Base-by-base conservation (phyloP, 208 protist genomes). In the Novymonas esmeraldas region DNA sequence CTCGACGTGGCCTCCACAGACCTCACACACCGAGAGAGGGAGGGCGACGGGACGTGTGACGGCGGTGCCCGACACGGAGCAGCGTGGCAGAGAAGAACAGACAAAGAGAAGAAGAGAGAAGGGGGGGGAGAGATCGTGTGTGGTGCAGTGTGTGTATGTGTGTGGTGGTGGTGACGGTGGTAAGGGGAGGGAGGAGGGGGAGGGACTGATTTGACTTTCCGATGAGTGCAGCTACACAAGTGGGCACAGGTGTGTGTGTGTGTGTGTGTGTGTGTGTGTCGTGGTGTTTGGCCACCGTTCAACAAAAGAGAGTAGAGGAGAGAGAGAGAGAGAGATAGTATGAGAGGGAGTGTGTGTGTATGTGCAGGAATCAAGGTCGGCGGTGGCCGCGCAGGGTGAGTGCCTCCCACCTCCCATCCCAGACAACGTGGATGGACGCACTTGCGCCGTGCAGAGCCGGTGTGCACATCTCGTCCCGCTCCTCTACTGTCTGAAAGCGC, bases 311-410 rank as follows among this genome's bases (percentile, higher is more conserved):
- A 36, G 45, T 16, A 66, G 20, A 14, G 28, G n/a, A 57, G 28
- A 62, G 45, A 45, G 20, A 61, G 24, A 63, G 57, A 42, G 29
- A 45, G 22, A 38, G 14, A 28, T 14, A 39, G 39, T 22, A n/a
- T n/a, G n/a, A n/a, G n/a, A n/a, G n/a, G n/a, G n/a, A n/a, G n/a
- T n/a, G n/a, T n/a, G n/a, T n/a, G n/a, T n/a, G n/a, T n/a, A n/a
- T n/a, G n/a, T n/a, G n/a, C n/a, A n/a, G n/a, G n/a, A n/a, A n/a
- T n/a, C n/a, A n/a, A n/a, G n/a, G n/a, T n/a, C n/a, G n/a, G n/a
- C n/a, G n/a, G n/a, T n/a, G n/a, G n/a, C n/a, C n/a, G n/a, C n/a
- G n/a, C n/a, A n/a, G n/a, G n/a, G n/a, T n/a, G n/a, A n/a, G n/a
- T n/a, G n/a, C n/a, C n/a, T n/a, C n/a, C n/a, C n/a, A n/a, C n/a